A percentile compares a stretch with the other conserved stretches of the same genome.
Conservation (phyloP, 495 filamentous ascomycete genomes). For the Penicillium macrosclerotiorum region DNA sequence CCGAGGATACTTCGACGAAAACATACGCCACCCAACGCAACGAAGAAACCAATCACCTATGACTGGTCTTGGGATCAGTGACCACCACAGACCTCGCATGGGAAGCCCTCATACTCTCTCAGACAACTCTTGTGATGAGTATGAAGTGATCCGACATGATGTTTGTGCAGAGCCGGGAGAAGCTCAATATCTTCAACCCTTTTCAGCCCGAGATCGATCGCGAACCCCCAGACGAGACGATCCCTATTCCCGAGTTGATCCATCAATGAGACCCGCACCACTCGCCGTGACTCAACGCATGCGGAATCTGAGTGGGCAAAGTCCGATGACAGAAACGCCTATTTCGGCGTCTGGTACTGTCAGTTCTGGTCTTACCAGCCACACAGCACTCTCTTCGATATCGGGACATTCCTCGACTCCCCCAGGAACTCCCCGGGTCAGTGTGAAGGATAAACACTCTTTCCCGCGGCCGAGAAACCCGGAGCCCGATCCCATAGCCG, state of each 20-base stretch:
- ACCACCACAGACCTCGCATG: not conserved
- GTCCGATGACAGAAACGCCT: slow-evolving; percentile 25
- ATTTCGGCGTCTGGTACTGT: slow-evolving; percentile 28
- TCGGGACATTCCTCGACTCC: slow-evolving; percentile 32
- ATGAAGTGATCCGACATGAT: slow-evolving; percentile 19
- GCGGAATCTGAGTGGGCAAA: slow-evolving; percentile 41
- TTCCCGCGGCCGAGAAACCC: slow-evolving; percentile 20
- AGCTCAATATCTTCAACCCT: not conserved
- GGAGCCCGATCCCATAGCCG: slow-evolving; percentile 17
- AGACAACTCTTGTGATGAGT: slow-evolving; percentile 28
- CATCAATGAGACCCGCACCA: slow-evolving; percentile 37
- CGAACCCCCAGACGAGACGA: slow-evolving; percentile 15
- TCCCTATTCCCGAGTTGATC: slow-evolving; percentile 21
- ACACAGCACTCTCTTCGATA: slow-evolving; percentile 30
- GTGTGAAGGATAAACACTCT: slow-evolving; percentile 27
- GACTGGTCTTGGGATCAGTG: slow-evolving; percentile 13
- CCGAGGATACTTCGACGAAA: slow-evolving; percentile 40
- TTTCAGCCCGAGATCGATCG: too few relatives aligned
- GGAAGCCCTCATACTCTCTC: slow-evolving; percentile 4
- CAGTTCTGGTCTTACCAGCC: slow-evolving; percentile 40
- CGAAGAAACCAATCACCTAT: slow-evolving; percentile 4
- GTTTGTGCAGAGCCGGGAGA: slow-evolving; percentile 9
- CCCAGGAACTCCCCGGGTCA: slow-evolving; percentile 28
- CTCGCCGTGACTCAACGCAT: slow-evolving; percentile 45
- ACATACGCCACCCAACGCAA: slow-evolving; percentile 22